Percentiles rank a stretch among this genome's conserved stretches.
Evolutionary conservation across 169 alveolate species (phyloP).

Genomic region (Cryptosporidium felis): DNA sequence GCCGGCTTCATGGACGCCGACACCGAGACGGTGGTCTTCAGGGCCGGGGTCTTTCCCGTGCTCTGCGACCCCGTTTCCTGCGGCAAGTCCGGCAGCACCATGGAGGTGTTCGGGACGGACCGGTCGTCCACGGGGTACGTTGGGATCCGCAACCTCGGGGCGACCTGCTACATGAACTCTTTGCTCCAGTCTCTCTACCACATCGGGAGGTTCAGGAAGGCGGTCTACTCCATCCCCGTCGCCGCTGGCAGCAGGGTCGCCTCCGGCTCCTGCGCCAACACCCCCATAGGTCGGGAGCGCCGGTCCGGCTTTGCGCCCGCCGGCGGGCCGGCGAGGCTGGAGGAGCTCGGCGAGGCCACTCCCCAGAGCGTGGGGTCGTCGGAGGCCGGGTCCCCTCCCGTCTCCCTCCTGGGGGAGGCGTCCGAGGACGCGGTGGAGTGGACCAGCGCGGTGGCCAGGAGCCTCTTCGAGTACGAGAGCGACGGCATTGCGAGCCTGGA

Average conservation of each 20-base stretch:
- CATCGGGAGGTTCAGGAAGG: conserved; percentile 94
- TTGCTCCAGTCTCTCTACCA: conserved; percentile 95
- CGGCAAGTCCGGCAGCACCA: conserved; percentile 3
- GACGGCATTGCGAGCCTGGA: conserved; percentile 59
- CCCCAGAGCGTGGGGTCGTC: conserved; percentile 12
- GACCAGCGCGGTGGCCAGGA: conserved; percentile 47
- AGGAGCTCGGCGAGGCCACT: neutral
- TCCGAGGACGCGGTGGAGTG: conserved; percentile 47
- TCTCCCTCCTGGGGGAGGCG: conserved; percentile 22
- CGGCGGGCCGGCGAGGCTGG: neutral
- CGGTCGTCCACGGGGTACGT: conserved; percentile 88
- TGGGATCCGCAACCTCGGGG: conserved; percentile 95
- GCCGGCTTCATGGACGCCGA: conserved; percentile 32
- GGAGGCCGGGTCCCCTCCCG: neutral
- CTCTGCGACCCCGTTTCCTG: conserved; percentile 30
- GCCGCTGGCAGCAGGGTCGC: neutral
- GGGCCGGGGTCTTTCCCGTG: conserved; percentile 65
- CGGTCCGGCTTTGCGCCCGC: neutral
- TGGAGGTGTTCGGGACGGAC: conserved; percentile 46
- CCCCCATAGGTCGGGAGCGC: neutral
- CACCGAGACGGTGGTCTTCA: conserved; percentile 40
- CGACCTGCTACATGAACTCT: conserved; percentile 99
- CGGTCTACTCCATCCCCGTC: conserved; percentile 82
- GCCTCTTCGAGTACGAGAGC: conserved; percentile 18
- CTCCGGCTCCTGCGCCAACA: neutral